Evolutionary conservation across 78 protist genomes (phyloP).

Genomic region (Planoprotostelium fungivorum): DNA sequence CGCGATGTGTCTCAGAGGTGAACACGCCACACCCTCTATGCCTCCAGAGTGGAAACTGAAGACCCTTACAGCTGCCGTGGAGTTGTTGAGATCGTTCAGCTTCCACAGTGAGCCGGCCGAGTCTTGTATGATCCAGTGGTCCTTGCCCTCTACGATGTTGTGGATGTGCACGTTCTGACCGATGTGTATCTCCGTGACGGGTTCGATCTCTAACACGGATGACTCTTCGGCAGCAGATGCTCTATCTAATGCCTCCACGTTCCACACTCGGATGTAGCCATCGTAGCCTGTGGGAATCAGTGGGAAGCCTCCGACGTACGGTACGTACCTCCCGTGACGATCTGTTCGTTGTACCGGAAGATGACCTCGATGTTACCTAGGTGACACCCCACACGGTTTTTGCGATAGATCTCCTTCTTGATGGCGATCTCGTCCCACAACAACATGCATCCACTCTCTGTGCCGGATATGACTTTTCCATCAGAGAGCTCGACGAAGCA

Average conservation of each 20-base stretch:
- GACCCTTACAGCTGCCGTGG: not conserved
- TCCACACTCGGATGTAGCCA: slow-evolving; percentile 70
- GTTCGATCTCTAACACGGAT: not conserved
- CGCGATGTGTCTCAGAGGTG: slow-evolving; percentile 11
- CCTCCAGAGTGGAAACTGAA: slow-evolving; percentile 41
- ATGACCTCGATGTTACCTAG: slow-evolving; percentile 52
- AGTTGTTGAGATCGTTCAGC: slow-evolving; percentile 1
- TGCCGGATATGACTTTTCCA: slow-evolving; percentile 74
- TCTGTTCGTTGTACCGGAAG: not conserved
- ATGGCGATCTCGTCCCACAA: slow-evolving; percentile 83
- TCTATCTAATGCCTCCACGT: slow-evolving; percentile 21
- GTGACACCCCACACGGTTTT: slow-evolving; percentile 31
- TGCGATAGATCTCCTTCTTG: slow-evolving; percentile 30
- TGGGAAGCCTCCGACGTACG: not conserved
- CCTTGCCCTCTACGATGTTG: slow-evolving; percentile 1
- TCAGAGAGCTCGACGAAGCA: slow-evolving; percentile 70
- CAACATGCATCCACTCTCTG: slow-evolving; percentile 76
- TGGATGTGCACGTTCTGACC: slow-evolving; percentile 16
- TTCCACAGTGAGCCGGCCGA: slow-evolving; percentile 20
- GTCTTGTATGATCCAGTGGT: slow-evolving; percentile 24
- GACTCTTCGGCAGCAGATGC: slow-evolving; percentile 32
- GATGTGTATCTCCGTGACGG: not conserved
- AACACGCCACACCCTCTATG: slow-evolving; percentile 22
- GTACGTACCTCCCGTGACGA: not conserved
- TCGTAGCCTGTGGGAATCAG: slow-evolving; percentile 75